Evolutionary conservation across 257 asterid species (phyloP).

Genomic region (Knoxia roxburghii): DNA sequence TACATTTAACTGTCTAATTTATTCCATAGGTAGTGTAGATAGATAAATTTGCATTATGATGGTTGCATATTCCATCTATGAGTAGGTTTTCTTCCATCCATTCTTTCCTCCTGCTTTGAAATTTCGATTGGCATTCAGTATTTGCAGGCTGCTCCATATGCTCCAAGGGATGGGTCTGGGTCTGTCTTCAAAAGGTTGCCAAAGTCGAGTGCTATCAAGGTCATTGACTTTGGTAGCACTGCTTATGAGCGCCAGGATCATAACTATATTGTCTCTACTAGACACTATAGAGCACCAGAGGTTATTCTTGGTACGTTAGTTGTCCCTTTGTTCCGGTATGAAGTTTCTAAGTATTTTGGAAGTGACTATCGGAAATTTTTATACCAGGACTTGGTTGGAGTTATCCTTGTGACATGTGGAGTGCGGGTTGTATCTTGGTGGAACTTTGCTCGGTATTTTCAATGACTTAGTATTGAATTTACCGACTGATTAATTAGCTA

Average conservation of each 20-base stretch:
- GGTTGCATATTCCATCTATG: conserved; percentile 10
- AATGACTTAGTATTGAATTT: conserved; percentile 9
- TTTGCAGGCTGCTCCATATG: conserved; percentile 39
- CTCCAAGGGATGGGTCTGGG: conserved; percentile 34
- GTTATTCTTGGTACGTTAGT: conserved; percentile 28
- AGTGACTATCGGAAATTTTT: conserved; percentile 5
- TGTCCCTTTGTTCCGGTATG: conserved; percentile 12
- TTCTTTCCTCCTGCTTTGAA: neutral
- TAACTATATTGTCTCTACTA: conserved; percentile 45
- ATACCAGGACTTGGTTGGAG: conserved; percentile 50
- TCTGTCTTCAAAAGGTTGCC: conserved; percentile 37
- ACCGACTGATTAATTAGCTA: conserved; percentile 9
- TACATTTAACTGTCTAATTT: neutral
- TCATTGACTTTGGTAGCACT: conserved; percentile 51
- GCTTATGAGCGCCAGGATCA: conserved; percentile 45
- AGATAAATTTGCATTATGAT: neutral
- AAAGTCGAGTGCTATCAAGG: conserved; percentile 49
- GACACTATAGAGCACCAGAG: conserved; percentile 55
- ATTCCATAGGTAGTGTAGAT: neutral
- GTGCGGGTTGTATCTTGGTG: conserved; percentile 49
- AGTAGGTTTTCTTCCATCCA: neutral
- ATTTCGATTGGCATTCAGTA: conserved; percentile 10
- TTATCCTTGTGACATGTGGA: conserved; percentile 52
- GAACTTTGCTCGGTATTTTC: conserved; percentile 43
- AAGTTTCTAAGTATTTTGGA: neutral